These are phyloP conservation scores for Spinacia oleracea DNA, from an alignment of 179 eudicot species.

Conservation along the genomic window DNA sequence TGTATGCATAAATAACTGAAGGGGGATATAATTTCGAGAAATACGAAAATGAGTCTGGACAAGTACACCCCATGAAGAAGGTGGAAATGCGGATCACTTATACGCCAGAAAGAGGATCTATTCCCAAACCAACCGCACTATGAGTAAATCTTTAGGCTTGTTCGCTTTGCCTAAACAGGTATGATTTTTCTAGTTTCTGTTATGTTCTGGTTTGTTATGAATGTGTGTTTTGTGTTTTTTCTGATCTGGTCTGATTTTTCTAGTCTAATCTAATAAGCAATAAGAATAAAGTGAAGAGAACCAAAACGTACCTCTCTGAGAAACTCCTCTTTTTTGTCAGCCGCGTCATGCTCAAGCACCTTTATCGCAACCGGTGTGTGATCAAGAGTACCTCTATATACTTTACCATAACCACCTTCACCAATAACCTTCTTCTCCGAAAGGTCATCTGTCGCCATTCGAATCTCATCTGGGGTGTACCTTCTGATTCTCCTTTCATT, in stretches of 20 bases:
- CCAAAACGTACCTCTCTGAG: slow-evolving; percentile 70
- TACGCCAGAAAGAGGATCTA: neutral
- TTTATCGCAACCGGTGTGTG: slow-evolving; percentile 77
- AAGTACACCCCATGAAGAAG: no score
- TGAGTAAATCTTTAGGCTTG: neutral
- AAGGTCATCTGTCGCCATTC: slow-evolving; percentile 59
- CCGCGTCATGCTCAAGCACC: slow-evolving; percentile 61
- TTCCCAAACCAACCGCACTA: neutral
- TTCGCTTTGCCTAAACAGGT: no score
- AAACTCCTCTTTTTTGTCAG: slow-evolving; percentile 72
- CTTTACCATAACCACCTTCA: slow-evolving; percentile 85
- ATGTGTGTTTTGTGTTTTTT: no score
- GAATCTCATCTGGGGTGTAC: slow-evolving; percentile 59
- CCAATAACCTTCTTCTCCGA: slow-evolving; percentile 64
- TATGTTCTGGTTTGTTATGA: no score
- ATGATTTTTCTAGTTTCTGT: no score
- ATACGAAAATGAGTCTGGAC: no score
- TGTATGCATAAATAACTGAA: no score
- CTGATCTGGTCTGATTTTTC: no score
- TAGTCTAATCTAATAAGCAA: no score
- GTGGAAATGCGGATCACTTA: neutral
- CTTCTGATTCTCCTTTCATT: slow-evolving; percentile 61
- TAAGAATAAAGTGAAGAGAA: no score
- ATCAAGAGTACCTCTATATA: slow-evolving; percentile 70
- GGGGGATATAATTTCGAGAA: no score